A percentile compares a stretch with the other conserved stretches of the same genome.
Conservation (phyloP, 2,329 filamentous ascomycete species). For the Trichoderma sp. region DNA sequence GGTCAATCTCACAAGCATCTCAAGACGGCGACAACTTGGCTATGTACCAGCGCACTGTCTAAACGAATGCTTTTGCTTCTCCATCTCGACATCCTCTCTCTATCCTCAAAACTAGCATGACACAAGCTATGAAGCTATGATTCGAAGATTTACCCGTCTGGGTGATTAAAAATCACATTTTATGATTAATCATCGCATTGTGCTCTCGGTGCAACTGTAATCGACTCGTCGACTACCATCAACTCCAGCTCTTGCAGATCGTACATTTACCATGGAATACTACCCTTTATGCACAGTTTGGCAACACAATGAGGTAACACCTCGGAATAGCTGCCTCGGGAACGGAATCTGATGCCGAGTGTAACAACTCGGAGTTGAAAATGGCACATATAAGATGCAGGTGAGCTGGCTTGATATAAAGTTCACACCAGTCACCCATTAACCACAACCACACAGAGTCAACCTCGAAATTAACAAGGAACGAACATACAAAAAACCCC, state of each 20-base stretch:
- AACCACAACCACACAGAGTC: not conserved
- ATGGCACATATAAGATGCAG: not conserved
- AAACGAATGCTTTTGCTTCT: no score
- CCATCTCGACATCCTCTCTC: not conserved
- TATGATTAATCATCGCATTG: not conserved
- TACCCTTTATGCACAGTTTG: not conserved
- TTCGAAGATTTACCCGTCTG: not conserved
- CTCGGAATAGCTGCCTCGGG: not conserved
- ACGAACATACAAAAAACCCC: not conserved
- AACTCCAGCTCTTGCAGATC: not conserved
- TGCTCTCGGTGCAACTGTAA: not conserved
- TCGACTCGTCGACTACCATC: not conserved
- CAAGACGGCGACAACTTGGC: not conserved
- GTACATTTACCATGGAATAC: not conserved
- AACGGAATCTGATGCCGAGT: not conserved
- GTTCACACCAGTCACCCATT: not conserved
- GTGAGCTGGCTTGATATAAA: not conserved
- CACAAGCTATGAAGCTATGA: rapidly evolving
- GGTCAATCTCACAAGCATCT: no score
- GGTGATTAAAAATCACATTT: not conserved
- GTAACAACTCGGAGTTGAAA: not conserved
- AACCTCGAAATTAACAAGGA: not conserved
- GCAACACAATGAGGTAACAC: not conserved
- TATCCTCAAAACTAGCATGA: not conserved
- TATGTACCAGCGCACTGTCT: not conserved